Base-by-base conservation (phyloP, 78 protist species). In the Planoprotostelium fungivorum region DNA sequence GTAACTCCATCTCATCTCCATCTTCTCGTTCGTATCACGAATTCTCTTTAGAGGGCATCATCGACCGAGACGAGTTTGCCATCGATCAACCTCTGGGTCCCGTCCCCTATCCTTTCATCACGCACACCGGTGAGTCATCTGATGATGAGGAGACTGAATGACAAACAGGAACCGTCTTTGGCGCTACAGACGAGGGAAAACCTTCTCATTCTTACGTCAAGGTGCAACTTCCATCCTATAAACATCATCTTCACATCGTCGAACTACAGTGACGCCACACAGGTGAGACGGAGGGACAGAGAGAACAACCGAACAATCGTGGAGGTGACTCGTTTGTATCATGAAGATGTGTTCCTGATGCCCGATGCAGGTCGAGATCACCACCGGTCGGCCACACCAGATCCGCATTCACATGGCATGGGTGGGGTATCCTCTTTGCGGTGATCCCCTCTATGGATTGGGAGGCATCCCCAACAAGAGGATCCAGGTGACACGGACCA, bases 1-100 rank as follows among this genome's bases (percentile, higher is more conserved):
- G n/a, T n/a, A n/a, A n/a, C n/a, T n/a, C n/a, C n/a, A n/a, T n/a
- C n/a, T n/a, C n/a, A n/a, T n/a, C n/a, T n/a, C n/a, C n/a, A n/a
- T n/a, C n/a, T n/a, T n/a, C n/a, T n/a, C n/a, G n/a, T n/a, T n/a
- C n/a, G n/a, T n/a, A n/a, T n/a, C n/a, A n/a, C n/a, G n/a, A n/a
- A n/a, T n/a, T n/a, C n/a, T n/a, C n/a, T n/a, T n/a, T n/a, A n/a
- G 73, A 51, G 73, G 73, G 73, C 73, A 51, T 51, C 73, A 51
- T 51, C 73, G 73, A 51, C 31, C 31, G 31, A 16, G 73, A 51
- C 31, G 73, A 51, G 16, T 51, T 51, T 51, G 73, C 73, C 73
- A 51, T 51, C 5, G 73, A 51, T 51, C 73, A 51, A 16, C 73
- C 73, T 51, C 16, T 51, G 16, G 73, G 73, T 5, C 73, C 73